Conservation (phyloP, 2,329 filamentous ascomycete genomes). For the Clarireedia paspali region DNA sequence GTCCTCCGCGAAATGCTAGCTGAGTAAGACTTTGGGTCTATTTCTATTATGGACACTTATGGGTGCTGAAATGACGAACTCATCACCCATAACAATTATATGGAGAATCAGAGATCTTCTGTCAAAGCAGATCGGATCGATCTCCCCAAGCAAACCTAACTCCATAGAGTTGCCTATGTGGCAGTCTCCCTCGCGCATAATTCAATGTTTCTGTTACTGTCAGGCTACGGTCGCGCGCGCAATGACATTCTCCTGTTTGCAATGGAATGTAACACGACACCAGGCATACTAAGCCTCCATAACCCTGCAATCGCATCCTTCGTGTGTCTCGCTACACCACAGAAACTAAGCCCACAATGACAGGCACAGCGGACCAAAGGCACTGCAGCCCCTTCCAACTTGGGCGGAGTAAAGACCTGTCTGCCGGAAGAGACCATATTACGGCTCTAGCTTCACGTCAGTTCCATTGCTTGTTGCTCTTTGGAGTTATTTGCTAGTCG, state of each 20-base stretch:
- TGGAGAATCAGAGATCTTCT: too few relatives aligned
- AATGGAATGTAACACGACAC: neutral
- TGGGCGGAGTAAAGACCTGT: conserved; percentile 1
- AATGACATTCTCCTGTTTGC: neutral
- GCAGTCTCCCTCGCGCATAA: conserved; percentile 1
- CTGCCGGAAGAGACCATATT: conserved; percentile 1
- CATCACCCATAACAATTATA: too few relatives aligned
- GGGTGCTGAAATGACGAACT: too few relatives aligned
- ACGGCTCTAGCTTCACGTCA: conserved; percentile 2
- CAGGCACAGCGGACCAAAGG: conserved; percentile 4
- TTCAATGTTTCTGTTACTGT: neutral
- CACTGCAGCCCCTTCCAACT: conserved; percentile 5
- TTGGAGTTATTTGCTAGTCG: neutral
- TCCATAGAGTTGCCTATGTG: neutral
- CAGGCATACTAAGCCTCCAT: conserved; percentile 3
- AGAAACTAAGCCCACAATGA: conserved; percentile 1
- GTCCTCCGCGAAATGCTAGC: neutral
- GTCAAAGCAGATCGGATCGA: too few relatives aligned
- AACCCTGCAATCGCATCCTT: conserved; percentile 7
- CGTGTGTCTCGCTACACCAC: neutral
- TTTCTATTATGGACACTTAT: neutral
- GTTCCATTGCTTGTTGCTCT: neutral
- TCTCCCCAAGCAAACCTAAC: neutral
- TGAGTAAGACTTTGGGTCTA: neutral
- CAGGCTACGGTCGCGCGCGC: neutral